Percentiles rank a stretch among this genome's conserved stretches.
Evolutionary conservation across 2,329 filamentous ascomycete genomes (phyloP).

Genomic region (Microascus cirrosus): DNA sequence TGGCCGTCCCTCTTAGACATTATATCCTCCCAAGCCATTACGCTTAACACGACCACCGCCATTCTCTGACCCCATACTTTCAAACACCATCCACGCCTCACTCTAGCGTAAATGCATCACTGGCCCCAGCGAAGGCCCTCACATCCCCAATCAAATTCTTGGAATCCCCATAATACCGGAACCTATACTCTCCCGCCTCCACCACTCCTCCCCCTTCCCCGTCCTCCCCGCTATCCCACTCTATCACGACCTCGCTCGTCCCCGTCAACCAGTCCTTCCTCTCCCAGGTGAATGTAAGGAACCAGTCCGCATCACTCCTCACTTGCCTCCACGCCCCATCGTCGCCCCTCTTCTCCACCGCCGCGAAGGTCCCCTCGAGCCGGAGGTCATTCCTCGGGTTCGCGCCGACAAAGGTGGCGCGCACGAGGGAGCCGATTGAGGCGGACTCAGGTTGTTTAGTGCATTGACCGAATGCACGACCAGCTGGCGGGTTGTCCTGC

Average conservation of each 20-base stretch:
- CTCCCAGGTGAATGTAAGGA: constrained; percentile 68
- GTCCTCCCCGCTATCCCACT: constrained; percentile 51
- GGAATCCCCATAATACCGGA: constrained; percentile 76
- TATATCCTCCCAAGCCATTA: background rate
- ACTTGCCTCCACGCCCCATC: constrained; percentile 49
- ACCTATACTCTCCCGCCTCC: constrained; percentile 57
- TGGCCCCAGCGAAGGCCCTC: constrained; percentile 57
- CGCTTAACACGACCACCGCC: background rate
- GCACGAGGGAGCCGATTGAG: constrained; percentile 44
- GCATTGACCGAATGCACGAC: constrained; percentile 60
- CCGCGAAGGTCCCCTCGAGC: constrained; percentile 65
- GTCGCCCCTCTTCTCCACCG: constrained; percentile 44
- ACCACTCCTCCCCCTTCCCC: constrained; percentile 47
- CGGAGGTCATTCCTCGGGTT: constrained; percentile 82
- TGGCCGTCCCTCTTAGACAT: too few species aligned
- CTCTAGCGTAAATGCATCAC: constrained; percentile 35
- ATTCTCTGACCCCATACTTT: background rate
- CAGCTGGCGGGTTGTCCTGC: constrained; percentile 54
- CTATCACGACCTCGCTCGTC: constrained; percentile 62
- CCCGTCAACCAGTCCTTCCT: constrained; percentile 59
- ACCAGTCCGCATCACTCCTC: constrained; percentile 73
- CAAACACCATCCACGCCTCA: background rate
- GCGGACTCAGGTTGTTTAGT: constrained; percentile 39
- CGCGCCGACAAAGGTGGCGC: constrained; percentile 66
- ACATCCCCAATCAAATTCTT: constrained; percentile 55